Conservation (phyloP, 306 rosid species). For the Arachis stenosperma region DNA sequence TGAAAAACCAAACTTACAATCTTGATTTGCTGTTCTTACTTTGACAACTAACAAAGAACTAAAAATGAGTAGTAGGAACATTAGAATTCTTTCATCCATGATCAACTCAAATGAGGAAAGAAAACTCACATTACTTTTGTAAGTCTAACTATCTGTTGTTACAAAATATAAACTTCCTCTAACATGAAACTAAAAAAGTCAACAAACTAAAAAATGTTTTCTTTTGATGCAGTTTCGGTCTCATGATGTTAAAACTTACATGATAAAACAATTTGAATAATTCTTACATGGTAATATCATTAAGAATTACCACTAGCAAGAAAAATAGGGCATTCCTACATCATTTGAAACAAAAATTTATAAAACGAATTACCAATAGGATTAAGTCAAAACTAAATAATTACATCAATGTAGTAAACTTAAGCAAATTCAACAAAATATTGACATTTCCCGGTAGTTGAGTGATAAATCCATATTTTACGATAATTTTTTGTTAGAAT, state of each 20-base stretch:
- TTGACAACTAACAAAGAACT: slow-evolving; percentile 30
- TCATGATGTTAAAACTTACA: slow-evolving; percentile 6
- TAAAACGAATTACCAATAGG: too few species aligned
- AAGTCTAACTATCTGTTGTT: not conserved
- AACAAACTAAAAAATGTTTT: not conserved
- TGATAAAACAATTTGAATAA: slow-evolving; percentile 12
- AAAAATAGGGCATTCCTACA: too few species aligned
- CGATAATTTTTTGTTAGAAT: too few species aligned
- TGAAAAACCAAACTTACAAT: slow-evolving; percentile 42
- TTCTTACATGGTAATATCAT: not conserved
- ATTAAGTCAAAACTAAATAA: too few species aligned
- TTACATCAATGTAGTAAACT: too few species aligned
- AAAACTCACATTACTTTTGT: slow-evolving; percentile 6
- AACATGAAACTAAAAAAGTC: slow-evolving; percentile 21
- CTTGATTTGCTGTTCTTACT: slow-evolving; percentile 31
- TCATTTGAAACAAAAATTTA: too few species aligned
- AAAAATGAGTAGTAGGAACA: slow-evolving; percentile 38
- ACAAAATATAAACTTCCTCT: slow-evolving; percentile 30
- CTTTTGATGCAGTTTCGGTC: not conserved
- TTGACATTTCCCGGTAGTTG: too few species aligned
- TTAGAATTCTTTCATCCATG: slow-evolving; percentile 41
- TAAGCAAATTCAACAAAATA: too few species aligned
- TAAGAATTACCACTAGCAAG: too few species aligned
- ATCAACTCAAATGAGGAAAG: slow-evolving; percentile 32
- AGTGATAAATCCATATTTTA: too few species aligned